A percentile compares a stretch with the other conserved stretches of the same genome.
Evolutionary conservation across 2,329 filamentous ascomycete species (phyloP).

Genomic region (Neoascochyta sp.): DNA sequence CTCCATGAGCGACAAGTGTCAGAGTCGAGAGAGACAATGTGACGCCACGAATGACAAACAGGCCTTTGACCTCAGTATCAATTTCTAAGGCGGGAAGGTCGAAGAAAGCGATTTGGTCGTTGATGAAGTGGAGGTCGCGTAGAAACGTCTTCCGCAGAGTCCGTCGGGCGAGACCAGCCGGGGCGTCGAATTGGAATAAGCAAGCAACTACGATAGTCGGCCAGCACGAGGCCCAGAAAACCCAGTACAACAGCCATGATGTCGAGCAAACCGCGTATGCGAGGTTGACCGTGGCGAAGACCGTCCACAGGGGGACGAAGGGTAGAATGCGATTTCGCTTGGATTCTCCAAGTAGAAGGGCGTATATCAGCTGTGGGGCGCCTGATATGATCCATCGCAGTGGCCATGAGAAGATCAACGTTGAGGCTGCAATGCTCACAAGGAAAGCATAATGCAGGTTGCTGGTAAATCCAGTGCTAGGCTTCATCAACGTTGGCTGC

Average conservation of each 20-base stretch:
- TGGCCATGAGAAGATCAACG: constrained; percentile 12
- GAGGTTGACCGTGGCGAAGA: constrained; percentile 47
- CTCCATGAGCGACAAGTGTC: constrained; percentile 50
- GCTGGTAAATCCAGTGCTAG: constrained; percentile 2
- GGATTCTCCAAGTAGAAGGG: constrained; percentile 36
- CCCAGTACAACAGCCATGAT: constrained; percentile 51
- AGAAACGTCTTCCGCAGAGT: constrained; percentile 38
- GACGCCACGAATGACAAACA: constrained; percentile 52
- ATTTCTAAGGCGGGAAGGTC: constrained; percentile 53
- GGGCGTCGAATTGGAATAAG: constrained; percentile 46
- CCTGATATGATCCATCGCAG: constrained; percentile 43
- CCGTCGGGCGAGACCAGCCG: constrained; percentile 37
- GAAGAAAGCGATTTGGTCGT: constrained; percentile 51
- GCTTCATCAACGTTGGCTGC: no score
- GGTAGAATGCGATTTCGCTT: constrained; percentile 43
- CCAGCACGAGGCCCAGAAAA: constrained; percentile 45
- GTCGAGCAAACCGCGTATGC: constrained; percentile 48
- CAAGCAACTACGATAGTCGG: constrained; percentile 43
- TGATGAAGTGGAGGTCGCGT: constrained; percentile 48
- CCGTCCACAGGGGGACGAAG: constrained; percentile 46
- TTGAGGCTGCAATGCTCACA: constrained; percentile 1
- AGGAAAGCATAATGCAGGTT: constrained; percentile 6
- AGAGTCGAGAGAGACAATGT: constrained; percentile 51
- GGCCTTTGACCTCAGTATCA: constrained; percentile 51
- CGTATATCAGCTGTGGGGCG: constrained; percentile 38